These are phyloP conservation scores for Nannochloropsis gaditana DNA, from an alignment of 108 stramenopile genomes.

Conservation along the genomic window DNA sequence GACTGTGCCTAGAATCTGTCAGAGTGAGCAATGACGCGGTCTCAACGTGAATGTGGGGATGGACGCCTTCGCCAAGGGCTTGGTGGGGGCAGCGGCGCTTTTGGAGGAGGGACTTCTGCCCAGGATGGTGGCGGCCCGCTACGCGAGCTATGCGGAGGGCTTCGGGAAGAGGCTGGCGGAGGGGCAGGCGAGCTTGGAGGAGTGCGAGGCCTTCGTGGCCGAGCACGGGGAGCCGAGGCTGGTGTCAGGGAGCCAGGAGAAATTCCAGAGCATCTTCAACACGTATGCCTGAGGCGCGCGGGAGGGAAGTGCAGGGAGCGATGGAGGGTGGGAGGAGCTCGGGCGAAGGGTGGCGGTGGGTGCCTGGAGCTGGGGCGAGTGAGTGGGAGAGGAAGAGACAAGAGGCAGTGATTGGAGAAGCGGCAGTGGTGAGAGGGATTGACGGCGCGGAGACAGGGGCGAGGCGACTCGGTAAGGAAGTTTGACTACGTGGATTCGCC, in stretches of 20 bases:
- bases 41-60: too few relatives aligned
- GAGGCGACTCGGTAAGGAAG: too few relatives aligned
- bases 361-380: neutral
- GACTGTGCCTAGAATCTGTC: too few relatives aligned
- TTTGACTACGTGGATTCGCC: too few relatives aligned
- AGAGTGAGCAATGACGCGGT: too few relatives aligned
- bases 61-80: conserved; percentile 62
- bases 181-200: conserved; percentile 58
- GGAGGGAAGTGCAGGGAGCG: too few relatives aligned
- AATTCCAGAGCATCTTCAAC: conserved; percentile 61
- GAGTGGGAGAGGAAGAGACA: neutral
- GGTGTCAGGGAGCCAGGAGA: conserved; percentile 60
- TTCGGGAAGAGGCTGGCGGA: conserved; percentile 56
- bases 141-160: conserved; percentile 53
- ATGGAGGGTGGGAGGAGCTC: too few relatives aligned
- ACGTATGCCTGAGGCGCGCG: conserved; percentile 36
- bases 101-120: conserved; percentile 50
- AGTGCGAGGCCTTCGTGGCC: conserved; percentile 53
- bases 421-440: too few relatives aligned
- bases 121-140: conserved; percentile 55
- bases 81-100: conserved; percentile 61
- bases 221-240: conserved; percentile 54
- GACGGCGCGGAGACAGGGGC: too few relatives aligned
- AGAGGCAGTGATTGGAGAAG: too few relatives aligned
- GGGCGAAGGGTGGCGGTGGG: too few relatives aligned